Percentiles rank a stretch among this genome's conserved stretches.
phyloP scores from a whole-genome alignment of 257 asterid genomes.

The Rubia yunnanensis region DNA sequence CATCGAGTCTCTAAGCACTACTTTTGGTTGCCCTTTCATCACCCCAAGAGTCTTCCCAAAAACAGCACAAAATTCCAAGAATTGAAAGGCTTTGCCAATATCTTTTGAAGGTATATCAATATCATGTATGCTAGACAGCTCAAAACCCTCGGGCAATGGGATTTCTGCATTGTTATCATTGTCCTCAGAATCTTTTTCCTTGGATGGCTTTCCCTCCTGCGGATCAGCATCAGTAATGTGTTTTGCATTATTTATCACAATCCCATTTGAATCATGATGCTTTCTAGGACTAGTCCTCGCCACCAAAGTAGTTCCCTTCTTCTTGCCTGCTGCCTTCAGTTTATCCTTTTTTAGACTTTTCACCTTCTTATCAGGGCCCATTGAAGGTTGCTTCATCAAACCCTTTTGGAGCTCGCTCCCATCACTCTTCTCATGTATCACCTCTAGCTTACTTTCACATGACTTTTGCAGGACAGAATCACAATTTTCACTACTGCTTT shows the following conservation, averaged over 20 bases:
- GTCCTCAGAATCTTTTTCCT: constrained; percentile 1
- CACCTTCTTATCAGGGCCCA: too few relatives aligned
- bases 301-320: constrained; percentile 1
- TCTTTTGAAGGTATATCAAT: constrained; percentile 43
- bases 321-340: constrained; percentile 8
- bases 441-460: too few relatives aligned
- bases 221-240: constrained; percentile 4
- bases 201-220: constrained; percentile 2
- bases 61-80: constrained; percentile 68
- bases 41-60: constrained; percentile 65
- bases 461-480: constrained; percentile 9
- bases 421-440: not conserved
- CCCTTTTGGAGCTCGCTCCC: too few relatives aligned
- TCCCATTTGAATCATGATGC: constrained; percentile 7
- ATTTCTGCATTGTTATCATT: constrained; percentile 7
- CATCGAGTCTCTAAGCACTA: constrained; percentile 53
- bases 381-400: too few relatives aligned
- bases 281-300: constrained; percentile 35
- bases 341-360: constrained; percentile 18
- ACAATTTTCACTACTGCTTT: constrained; percentile 1
- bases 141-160: constrained; percentile 44
- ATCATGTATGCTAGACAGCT: constrained; percentile 43
- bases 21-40: constrained; percentile 52
- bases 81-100: constrained; percentile 67
- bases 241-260: constrained; percentile 11